Base-by-base conservation (phyloP, 306 rosid genomes). In the Pyrus pyrifolia region DNA sequence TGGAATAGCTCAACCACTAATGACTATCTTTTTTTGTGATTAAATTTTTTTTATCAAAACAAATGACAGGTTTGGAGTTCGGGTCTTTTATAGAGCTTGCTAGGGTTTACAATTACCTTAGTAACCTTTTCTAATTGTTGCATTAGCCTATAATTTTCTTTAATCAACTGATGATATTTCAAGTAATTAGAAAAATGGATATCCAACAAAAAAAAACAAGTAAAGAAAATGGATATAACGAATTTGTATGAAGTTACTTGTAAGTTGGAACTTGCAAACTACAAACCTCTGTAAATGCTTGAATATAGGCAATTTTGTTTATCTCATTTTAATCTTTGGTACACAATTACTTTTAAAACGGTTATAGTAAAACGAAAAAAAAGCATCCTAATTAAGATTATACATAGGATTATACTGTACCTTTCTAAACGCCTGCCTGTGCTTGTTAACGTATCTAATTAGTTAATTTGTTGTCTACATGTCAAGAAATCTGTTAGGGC, bases 41-140 rank as follows among this genome's bases (percentile, higher is more conserved):
- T 70, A 38, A 38, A 6, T 38, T 38, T 38, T 38, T 38, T 67
- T 2, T 49, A 49, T 49, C 51, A 35, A 72, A 74, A 78, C 72
- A 58, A 12, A 72, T 11, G 63, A 25, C 63, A n/a, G 63, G 63
- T 58, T 58, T 31, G 33, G 68, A 31, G 29, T 64, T 52, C 29
- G 73, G 65, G 61, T 22, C 8, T 3, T 63, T 80, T 77, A 72
- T 75, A 80, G 66, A 75, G 68, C 21, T 70, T 31, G 38, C 44
- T 68, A 35, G 71, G 58, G 71, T 53, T 12, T 53, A 77, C 46
- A 74, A 76, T 78, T 44, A 61, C 78, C 45, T 65, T 18, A 13
- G 30, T 53, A 68, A 12, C 82, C 85, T 52, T 70, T 1, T 22
- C 62, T 8, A n/a, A 9, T 22, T 22, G 44, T 8, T 40, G 3